phyloP scores from a whole-genome alignment of 1,139 yeast genomes.

The Debaryomyces singareniensis region DNA sequence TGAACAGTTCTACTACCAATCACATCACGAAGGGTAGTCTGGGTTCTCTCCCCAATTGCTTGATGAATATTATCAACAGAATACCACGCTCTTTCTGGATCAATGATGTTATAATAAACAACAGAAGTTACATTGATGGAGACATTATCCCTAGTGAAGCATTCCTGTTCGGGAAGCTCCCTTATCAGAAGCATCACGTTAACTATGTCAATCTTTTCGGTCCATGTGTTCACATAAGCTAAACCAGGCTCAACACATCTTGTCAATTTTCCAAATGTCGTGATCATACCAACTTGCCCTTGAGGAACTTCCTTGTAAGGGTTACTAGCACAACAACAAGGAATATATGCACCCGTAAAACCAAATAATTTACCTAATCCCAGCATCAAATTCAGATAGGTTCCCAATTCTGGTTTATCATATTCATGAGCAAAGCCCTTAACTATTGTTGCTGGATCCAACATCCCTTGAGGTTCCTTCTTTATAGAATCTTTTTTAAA shows the following conservation, averaged over 20 bases:
- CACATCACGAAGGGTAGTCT: constrained; percentile 70
- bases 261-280: constrained; percentile 63
- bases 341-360: constrained; percentile 46
- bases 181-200: constrained; percentile 55
- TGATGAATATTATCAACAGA: constrained; percentile 49
- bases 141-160: constrained; percentile 70
- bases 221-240: constrained; percentile 57
- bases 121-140: constrained; percentile 58
- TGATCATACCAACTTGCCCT: constrained; percentile 67
- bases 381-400: constrained; percentile 37
- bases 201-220: constrained; percentile 50
- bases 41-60: constrained; percentile 67
- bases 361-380: constrained; percentile 47
- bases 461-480: constrained; percentile 9
- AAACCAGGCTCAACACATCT: constrained; percentile 69
- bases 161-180: constrained; percentile 62
- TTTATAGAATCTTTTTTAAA: constrained; percentile 13
- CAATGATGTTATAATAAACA: constrained; percentile 59
- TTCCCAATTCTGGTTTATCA: constrained; percentile 28
- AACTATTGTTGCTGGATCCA: constrained; percentile 26
- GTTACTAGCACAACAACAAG: constrained; percentile 50
- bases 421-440: constrained; percentile 32
- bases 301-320: constrained; percentile 60
- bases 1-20: constrained; percentile 63
- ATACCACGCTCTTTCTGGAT: constrained; percentile 64